Evolutionary conservation across 768 basidiomycete genomes (phyloP), one percentile per base, ranked within the genome.

Genomic region (Mycena leptocephala): DNA sequence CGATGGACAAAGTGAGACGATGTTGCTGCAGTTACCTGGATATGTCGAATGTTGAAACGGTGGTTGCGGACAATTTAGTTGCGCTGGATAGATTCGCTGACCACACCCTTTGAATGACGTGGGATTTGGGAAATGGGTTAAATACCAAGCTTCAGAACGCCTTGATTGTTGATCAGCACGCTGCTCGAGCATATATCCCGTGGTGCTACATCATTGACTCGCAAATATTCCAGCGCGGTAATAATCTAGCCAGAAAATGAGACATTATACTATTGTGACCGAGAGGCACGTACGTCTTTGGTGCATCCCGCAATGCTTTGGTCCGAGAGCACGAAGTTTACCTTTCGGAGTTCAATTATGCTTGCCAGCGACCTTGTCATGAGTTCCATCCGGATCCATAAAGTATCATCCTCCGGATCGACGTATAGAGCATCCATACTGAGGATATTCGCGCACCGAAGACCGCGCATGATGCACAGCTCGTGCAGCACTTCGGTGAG

Each of bases 301-400:
- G n/a, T 84, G 74, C 91, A 90, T 63, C 88, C 83, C 2, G 89
- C 90, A 8, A 92, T 85, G 9, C 87, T 80, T 56, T 82, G 82
- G 81, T 92, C 91, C 35, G 85, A 80, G 26, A 92, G 62, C 8
- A 79, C 80, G 10, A 90, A 80, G 0, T 89, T 90, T 63, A 88
- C 88, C 18, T 80, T 83, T 2, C 84, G 84, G 26, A 91, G 82
- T 3, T 84, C 88, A 14, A 92, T 83, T 43, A 92, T 84, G 74
- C 92, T 91, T 56, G 92, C 90, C n/a, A n/a, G n/a, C n/a, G n/a
- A n/a, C n/a, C n/a, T n/a, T n/a, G n/a, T n/a, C n/a, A n/a, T n/a
- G n/a, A 92, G 86, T 76, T 92, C 91, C 92, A 92, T 92, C 58
- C 87, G 85, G 59, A 92, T 89, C 91, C 92, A 92, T 39, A 92